Percentiles rank a stretch among this genome's conserved stretches.
Conservation (phyloP, 768 basidiomycete genomes). For the Russula olivacea region DNA sequence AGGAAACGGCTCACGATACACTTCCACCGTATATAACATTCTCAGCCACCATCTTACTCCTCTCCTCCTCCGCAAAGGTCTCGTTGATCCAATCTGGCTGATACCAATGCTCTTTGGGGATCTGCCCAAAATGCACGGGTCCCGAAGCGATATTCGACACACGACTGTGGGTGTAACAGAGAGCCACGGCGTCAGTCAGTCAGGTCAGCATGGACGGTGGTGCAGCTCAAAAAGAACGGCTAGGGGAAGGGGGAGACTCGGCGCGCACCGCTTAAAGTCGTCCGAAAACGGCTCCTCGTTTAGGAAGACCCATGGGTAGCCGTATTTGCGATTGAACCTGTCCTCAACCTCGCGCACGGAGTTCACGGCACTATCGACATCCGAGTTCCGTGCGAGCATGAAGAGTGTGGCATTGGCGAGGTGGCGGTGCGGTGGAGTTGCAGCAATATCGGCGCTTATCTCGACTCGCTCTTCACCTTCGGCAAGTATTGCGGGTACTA, state of each 20-base stretch:
- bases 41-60: constrained; percentile 38
- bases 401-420: constrained; percentile 33
- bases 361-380: constrained; percentile 50
- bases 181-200: background rate
- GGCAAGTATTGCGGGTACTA: background rate
- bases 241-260: background rate
- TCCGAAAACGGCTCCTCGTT: constrained; percentile 79
- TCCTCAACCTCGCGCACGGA: constrained; percentile 79
- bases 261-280: constrained; percentile 58
- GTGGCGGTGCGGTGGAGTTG: background rate
- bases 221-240: background rate
- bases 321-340: constrained; percentile 72
- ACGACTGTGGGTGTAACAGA: constrained; percentile 25
- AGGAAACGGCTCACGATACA: constrained; percentile 6
- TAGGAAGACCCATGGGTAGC: constrained; percentile 85
- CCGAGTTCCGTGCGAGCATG: constrained; percentile 61
- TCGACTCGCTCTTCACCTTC: background rate
- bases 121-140: constrained; percentile 38
- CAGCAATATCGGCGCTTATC: no score
- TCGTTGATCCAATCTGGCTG: constrained; percentile 51
- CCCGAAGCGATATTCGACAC: constrained; percentile 31
- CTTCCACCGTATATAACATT: constrained; percentile 16
- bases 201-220: background rate
- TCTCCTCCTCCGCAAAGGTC: constrained; percentile 37
- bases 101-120: constrained; percentile 43